phyloP scores from a whole-genome alignment of 495 filamentous ascomycete species.

The Hypoxylon crocopeplum region DNA sequence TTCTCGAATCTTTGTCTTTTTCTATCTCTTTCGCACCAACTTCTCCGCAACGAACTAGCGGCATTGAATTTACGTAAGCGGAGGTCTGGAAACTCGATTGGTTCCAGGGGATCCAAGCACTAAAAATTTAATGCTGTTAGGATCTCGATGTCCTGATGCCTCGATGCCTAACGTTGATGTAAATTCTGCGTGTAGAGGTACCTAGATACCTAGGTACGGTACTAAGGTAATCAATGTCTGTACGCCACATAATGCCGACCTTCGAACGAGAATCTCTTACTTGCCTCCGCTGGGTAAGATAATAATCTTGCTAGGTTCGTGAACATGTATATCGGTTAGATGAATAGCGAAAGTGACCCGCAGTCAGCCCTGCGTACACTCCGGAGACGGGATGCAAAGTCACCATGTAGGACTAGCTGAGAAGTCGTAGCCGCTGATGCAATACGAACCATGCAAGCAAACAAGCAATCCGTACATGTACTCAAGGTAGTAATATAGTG shows the following conservation, averaged over 20 bases:
- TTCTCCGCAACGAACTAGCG: background rate
- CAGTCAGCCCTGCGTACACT: constrained; percentile 16
- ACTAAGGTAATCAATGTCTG: background rate
- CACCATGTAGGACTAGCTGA: constrained; percentile 12
- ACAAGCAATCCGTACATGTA: constrained; percentile 8
- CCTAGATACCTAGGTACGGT: background rate
- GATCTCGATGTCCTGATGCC: too few species aligned
- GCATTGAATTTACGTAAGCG: constrained; percentile 28
- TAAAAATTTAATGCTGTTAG: too few species aligned
- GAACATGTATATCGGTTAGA: too few species aligned
- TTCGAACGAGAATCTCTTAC: background rate
- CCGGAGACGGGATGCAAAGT: background rate
- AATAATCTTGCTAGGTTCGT: too few species aligned
- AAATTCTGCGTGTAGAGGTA: too few species aligned
- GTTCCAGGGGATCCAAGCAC: background rate
- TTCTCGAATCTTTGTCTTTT: too few species aligned
- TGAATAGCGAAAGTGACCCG: background rate
- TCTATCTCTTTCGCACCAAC: background rate
- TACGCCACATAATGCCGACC: background rate
- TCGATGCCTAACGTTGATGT: too few species aligned
- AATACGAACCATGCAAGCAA: constrained; percentile 15
- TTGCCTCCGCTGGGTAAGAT: background rate
- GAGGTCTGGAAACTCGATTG: constrained; percentile 1
- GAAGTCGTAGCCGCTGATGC: constrained; percentile 14
- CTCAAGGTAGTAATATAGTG: background rate